These are phyloP conservation scores for Funneliformis geosporum DNA, from an alignment of 192 early-diverging fungal genomes.

Conservation along the genomic window DNA sequence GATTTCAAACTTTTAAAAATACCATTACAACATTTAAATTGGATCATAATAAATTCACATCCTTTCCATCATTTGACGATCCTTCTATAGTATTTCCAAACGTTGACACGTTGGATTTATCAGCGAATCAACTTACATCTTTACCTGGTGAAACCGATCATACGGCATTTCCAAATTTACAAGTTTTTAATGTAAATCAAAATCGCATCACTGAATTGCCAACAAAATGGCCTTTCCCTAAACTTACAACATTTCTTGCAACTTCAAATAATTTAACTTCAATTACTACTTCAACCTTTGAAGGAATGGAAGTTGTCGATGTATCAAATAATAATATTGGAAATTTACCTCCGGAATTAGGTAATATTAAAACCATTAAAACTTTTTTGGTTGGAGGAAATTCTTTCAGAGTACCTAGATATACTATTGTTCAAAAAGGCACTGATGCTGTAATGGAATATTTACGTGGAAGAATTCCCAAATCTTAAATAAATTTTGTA, in stretches of 20 bases:
- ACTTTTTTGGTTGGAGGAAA: slow-evolving; percentile 54
- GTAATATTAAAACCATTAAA: slow-evolving; percentile 47
- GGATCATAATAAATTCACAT: slow-evolving; percentile 52
- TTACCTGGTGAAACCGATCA: slow-evolving; percentile 30
- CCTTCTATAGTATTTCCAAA: slow-evolving; percentile 39
- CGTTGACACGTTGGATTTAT: slow-evolving; percentile 45
- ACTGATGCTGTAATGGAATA: slow-evolving; percentile 59
- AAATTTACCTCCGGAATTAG: slow-evolving; percentile 52
- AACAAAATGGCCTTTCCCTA: slow-evolving; percentile 46
- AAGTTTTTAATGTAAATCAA: slow-evolving; percentile 41
- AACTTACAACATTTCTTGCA: slow-evolving; percentile 42
- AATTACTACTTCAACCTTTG: slow-evolving; percentile 48
- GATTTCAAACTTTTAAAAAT: slow-evolving; percentile 33
- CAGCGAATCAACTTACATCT: slow-evolving; percentile 47
- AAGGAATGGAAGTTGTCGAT: slow-evolving; percentile 46
- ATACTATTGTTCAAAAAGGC: slow-evolving; percentile 51
- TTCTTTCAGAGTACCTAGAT: slow-evolving; percentile 55
- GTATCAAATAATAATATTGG: slow-evolving; percentile 59
- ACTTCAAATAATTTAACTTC: slow-evolving; percentile 45
- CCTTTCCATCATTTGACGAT: slow-evolving; percentile 41
- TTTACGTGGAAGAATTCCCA: slow-evolving; percentile 49
- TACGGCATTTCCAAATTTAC: slow-evolving; percentile 48
- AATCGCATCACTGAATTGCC: slow-evolving; percentile 46
- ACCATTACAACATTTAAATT: slow-evolving; percentile 46
- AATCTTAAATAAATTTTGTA: neutral